Conservation (phyloP, 1,139 yeast species). For the Barnettozyma hawaiiensis region DNA sequence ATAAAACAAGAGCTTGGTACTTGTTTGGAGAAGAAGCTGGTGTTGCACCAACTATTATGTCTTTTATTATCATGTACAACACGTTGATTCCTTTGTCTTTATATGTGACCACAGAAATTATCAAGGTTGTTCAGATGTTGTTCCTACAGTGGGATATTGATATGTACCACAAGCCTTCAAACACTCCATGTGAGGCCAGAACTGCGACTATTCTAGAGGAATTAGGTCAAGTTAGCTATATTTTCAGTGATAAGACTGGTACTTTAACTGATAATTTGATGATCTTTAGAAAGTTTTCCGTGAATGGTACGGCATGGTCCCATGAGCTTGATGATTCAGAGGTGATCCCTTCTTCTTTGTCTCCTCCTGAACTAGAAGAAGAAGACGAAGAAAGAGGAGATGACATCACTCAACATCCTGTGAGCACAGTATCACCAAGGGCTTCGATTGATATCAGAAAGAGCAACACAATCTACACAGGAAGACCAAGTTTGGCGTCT, state of each 20-base stretch:
- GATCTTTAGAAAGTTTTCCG: constrained; percentile 79
- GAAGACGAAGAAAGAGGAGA: no score
- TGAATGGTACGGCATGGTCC: constrained; percentile 85
- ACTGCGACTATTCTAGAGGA: constrained; percentile 96
- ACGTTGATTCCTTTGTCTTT: constrained; percentile 92
- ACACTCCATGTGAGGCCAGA: constrained; percentile 92
- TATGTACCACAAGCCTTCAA: constrained; percentile 79
- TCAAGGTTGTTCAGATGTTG: constrained; percentile 78
- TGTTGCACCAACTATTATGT: constrained; percentile 88
- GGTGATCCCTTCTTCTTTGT: constrained; percentile 6
- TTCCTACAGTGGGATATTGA: constrained; percentile 86
- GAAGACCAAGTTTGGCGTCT: constrained; percentile 51
- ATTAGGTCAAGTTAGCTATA: constrained; percentile 90
- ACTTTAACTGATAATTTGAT: constrained; percentile 88
- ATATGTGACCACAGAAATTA: constrained; percentile 94
- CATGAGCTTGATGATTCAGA: constrained; percentile 55
- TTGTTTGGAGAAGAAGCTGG: constrained; percentile 69
- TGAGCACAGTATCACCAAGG: constrained; percentile 15
- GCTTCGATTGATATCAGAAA: constrained; percentile 36
- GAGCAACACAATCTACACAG: constrained; percentile 35
- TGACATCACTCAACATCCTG: neutral
- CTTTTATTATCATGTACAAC: constrained; percentile 94
- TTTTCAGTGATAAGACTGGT: constrained; percentile 96
- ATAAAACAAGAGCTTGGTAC: constrained; percentile 65
- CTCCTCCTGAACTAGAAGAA: no score